Conservation (phyloP, 345 rosid genomes). For the Lumnitzera racemosa region DNA sequence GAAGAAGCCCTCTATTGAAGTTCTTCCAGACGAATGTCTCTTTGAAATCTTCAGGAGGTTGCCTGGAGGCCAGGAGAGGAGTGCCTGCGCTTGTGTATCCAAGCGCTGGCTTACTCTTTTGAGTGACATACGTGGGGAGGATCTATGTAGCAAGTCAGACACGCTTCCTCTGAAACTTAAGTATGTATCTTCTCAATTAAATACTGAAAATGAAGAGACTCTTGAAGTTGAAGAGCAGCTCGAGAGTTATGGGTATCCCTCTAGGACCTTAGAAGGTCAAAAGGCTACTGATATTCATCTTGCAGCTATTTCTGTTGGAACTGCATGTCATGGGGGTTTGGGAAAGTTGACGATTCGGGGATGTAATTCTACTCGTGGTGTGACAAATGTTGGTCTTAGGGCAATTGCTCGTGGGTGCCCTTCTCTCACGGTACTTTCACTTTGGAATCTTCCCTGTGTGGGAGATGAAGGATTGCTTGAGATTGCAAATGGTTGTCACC, state of each 20-base stretch:
- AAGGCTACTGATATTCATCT: conserved; percentile 84
- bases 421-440: conserved; percentile 57
- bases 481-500: conserved; percentile 70
- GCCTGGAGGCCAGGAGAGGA: conserved; percentile 67
- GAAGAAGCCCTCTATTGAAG: conserved; percentile 57
- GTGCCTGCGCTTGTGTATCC: conserved; percentile 74
- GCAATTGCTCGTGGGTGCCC: conserved; percentile 77
- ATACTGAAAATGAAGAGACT: conserved; percentile 9
- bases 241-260: conserved; percentile 57
- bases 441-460: conserved; percentile 60
- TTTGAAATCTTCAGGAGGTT: conserved; percentile 80
- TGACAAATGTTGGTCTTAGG: conserved; percentile 63
- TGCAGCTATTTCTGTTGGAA: conserved; percentile 84
- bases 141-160: conserved; percentile 26
- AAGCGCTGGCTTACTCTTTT: conserved; percentile 81
- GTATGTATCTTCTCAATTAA: not conserved
- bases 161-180: conserved; percentile 8
- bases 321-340: conserved; percentile 75
- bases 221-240: conserved; percentile 11
- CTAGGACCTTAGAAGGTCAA: conserved; percentile 82
- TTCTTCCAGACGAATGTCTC: conserved; percentile 88
- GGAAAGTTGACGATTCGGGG: conserved; percentile 68
- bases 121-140: conserved; percentile 57
- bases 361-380: conserved; percentile 33
- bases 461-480: conserved; percentile 61